A percentile compares a stretch with the other conserved stretches of the same genome.
These are phyloP conservation scores for Suhomyces canberraensis DNA, from an alignment of 805 yeast genomes.

Conservation along the genomic window DNA sequence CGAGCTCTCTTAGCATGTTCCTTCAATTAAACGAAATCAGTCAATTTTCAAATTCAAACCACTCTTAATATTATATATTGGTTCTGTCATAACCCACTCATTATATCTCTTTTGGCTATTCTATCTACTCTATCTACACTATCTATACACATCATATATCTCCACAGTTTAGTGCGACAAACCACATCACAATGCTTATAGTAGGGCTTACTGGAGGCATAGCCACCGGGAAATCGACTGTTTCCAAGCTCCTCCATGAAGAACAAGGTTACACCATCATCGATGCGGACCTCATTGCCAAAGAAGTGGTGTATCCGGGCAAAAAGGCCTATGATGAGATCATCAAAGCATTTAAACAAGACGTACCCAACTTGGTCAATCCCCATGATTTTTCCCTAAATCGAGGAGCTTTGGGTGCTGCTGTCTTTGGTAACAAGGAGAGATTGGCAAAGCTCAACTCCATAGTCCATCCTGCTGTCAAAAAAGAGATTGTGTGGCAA, in stretches of 20 bases:
- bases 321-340: conserved; percentile 65
- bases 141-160: neutral
- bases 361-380: conserved; percentile 48
- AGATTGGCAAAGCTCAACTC: conserved; percentile 61
- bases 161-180: no score
- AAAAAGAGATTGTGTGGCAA: conserved; percentile 58
- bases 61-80: no score
- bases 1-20: no score
- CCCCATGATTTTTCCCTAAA: conserved; percentile 49
- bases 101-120: no score
- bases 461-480: conserved; percentile 87
- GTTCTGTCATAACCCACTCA: no score
- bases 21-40: no score
- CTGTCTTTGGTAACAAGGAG: conserved; percentile 67
- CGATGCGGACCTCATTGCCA: conserved; percentile 90
- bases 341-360: conserved; percentile 53
- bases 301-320: conserved; percentile 82
- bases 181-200: conserved; percentile 77
- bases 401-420: conserved; percentile 70
- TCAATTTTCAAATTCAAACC: no score
- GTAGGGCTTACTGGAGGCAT: conserved; percentile 98
- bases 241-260: conserved; percentile 55
- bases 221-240: conserved; percentile 95
- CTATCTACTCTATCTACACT: no score
- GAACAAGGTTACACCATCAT: conserved; percentile 57